Percentiles rank a stretch among this genome's conserved stretches.
Conservation (phyloP, 768 basidiomycete genomes). For the Xerocomellus dryophilus region DNA sequence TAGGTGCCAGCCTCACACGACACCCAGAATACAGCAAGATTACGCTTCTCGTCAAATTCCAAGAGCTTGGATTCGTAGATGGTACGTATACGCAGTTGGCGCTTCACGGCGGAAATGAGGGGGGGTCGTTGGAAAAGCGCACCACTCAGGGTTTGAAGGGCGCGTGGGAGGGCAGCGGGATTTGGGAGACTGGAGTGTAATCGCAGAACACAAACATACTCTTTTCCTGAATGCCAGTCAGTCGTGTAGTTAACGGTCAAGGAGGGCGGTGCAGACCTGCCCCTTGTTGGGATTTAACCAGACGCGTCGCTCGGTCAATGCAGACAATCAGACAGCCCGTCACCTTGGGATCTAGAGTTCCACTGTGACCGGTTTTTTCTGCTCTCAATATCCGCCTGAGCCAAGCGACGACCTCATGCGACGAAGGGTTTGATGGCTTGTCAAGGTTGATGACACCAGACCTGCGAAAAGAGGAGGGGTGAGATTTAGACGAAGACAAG, state of each 20-base stretch:
- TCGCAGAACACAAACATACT: slow-evolving; percentile 95
- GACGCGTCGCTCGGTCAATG: slow-evolving; percentile 95
- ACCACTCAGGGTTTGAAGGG: slow-evolving; percentile 94
- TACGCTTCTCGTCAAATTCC: slow-evolving; percentile 96
- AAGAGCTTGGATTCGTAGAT: slow-evolving; percentile 94
- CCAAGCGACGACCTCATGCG: slow-evolving; percentile 99
- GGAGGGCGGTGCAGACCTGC: slow-evolving; percentile 59
- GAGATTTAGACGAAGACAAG: neutral
- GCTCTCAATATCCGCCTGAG: slow-evolving; percentile 92
- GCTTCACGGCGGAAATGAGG: slow-evolving; percentile 97
- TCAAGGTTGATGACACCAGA: slow-evolving; percentile 99
- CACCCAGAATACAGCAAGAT: slow-evolving; percentile 97
- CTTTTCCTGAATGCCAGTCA: slow-evolving; percentile 64
- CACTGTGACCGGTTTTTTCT: slow-evolving; percentile 98
- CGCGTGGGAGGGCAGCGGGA: slow-evolving; percentile 84
- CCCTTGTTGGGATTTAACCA: slow-evolving; percentile 98
- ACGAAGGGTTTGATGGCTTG: slow-evolving; percentile 98
- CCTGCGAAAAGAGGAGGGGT: slow-evolving; percentile 41
- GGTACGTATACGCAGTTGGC: slow-evolving; percentile 94
- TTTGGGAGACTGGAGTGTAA: slow-evolving; percentile 80
- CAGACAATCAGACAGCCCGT: slow-evolving; percentile 99
- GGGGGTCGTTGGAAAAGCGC: slow-evolving; percentile 99
- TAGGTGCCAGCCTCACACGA: slow-evolving; percentile 98
- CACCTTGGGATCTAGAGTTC: slow-evolving; percentile 98
- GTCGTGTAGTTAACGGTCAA: neutral